Evolutionary conservation across 2,329 filamentous ascomycete genomes (phyloP), one percentile per base, ranked within the genome.

Genomic region (Alternaria ventricosa): DNA sequence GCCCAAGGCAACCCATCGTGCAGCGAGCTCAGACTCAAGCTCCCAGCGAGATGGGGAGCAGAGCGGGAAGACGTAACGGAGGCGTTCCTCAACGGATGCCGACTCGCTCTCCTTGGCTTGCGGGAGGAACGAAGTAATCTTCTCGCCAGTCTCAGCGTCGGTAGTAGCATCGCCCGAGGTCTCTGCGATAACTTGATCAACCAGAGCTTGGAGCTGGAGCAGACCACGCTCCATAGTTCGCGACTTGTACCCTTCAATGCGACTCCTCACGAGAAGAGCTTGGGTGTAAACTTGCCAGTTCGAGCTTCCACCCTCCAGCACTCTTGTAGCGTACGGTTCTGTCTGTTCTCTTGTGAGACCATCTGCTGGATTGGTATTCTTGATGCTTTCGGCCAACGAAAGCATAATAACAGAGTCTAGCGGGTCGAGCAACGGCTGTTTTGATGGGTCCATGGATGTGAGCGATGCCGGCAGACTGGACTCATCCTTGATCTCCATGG

Each of bases 241-340:
- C 57, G 94, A 93, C 57, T 89, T 88, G 80, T 96, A 94, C 0
- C 94, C 87, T 80, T 99, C 96, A 58, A 98, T 95, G 15, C 96
- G 87, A 64, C 93, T 97, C 47, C 96, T 88, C 2, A 98, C 92
- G 0, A 99, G 85, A 9, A 99, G 84, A 0, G 94, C 96, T 76
- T 98, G 94, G 0, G 96, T 97, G 77, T 98, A 98, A 33, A 97
- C 90, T 78, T 98, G 96, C 96, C 96, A 99, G 79, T 98, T 99
- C 1, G 93, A 95, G 49, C 92, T 92, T 70, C 95, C 94, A 64
- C 96, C 94, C 9, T 92, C 88, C 2, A 99, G 85, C 0, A 98
- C 96, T 44, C 96, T 89, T 2, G 90, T 91, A 1, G 96, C 96
- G 76, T 95, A 99, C 0, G 96, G 96, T 1, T 97, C 81, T 5